Conservation (phyloP, 164 flowering plant species). For the Hamamelis virginiana region DNA sequence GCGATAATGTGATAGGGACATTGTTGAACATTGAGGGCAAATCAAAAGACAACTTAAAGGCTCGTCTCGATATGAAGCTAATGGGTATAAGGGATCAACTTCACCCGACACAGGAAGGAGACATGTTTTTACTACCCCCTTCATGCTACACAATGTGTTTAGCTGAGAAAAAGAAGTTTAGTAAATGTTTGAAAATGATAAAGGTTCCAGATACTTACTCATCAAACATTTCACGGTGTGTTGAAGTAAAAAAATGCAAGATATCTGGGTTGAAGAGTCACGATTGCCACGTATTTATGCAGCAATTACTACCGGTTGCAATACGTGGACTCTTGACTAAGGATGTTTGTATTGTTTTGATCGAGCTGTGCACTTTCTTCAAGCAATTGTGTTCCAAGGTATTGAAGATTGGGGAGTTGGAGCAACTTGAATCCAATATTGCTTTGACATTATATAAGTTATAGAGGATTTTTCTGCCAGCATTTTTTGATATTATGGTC, state of each 20-base stretch:
- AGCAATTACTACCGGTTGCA: conserved; percentile 18
- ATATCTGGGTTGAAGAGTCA: conserved; percentile 20
- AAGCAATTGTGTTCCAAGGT: conserved; percentile 11
- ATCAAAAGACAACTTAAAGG: conserved; percentile 7
- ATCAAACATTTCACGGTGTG: conserved; percentile 21
- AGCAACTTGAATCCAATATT: background rate
- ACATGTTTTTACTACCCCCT: conserved; percentile 4
- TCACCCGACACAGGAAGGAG: background rate
- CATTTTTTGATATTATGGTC: conserved; percentile 24
- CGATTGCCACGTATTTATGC: conserved; percentile 25
- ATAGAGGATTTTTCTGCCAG: conserved; percentile 21
- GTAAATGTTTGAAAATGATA: background rate
- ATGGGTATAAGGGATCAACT: conserved; percentile 16
- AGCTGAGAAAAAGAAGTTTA: conserved; percentile 1
- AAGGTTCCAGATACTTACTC: conserved; percentile 25
- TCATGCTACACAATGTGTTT: conserved; percentile 11
- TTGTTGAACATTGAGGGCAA: conserved; percentile 16
- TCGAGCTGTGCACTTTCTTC: conserved; percentile 12
- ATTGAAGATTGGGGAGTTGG: background rate
- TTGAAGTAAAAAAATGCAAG: conserved; percentile 12
- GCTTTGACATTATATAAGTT: conserved; percentile 8
- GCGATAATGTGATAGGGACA: conserved; percentile 11
- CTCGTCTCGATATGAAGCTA: conserved; percentile 11
- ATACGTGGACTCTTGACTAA: background rate
- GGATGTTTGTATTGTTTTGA: background rate